Evolutionary conservation across 352 stramenopile genomes (phyloP).

Genomic region (Phytophthora ohioensis): DNA sequence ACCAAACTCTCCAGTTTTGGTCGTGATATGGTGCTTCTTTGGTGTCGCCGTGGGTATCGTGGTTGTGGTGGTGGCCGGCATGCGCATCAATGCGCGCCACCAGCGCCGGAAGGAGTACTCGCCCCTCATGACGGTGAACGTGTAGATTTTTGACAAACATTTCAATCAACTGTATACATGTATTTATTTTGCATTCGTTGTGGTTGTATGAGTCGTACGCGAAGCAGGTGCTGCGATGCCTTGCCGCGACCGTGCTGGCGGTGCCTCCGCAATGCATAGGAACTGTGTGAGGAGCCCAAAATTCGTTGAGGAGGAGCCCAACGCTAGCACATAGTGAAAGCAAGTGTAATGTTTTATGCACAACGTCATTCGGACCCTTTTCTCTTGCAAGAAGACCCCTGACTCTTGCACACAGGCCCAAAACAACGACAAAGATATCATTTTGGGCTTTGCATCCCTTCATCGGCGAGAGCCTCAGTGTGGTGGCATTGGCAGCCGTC

Average conservation of each 20-base stretch:
- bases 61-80: neutral
- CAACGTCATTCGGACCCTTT: neutral
- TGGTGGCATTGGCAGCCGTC: neutral
- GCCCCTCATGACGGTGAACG: slow-evolving; percentile 8
- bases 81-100: slow-evolving; percentile 22
- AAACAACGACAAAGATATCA: slow-evolving; percentile 15
- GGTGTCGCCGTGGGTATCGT: slow-evolving; percentile 5
- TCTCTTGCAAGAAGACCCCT: neutral
- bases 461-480: neutral
- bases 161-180: slow-evolving; percentile 3
- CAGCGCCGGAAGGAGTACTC: slow-evolving; percentile 19
- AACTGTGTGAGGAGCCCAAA: neutral
- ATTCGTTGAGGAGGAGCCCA: neutral
- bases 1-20: neutral
- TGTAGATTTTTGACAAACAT: neutral
- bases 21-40: slow-evolving; percentile 22
- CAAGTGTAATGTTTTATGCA: neutral
- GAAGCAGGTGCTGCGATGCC: too few relatives aligned
- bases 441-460: slow-evolving; percentile 10
- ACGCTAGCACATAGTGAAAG: neutral
- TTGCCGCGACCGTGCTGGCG: too few relatives aligned
- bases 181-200: neutral
- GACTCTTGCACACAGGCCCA: neutral
- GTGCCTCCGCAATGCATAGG: too few relatives aligned
- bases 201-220: too few relatives aligned